Conservation (phyloP, 1,139 yeast genomes). For the Blastobotrys proliferans region DNA sequence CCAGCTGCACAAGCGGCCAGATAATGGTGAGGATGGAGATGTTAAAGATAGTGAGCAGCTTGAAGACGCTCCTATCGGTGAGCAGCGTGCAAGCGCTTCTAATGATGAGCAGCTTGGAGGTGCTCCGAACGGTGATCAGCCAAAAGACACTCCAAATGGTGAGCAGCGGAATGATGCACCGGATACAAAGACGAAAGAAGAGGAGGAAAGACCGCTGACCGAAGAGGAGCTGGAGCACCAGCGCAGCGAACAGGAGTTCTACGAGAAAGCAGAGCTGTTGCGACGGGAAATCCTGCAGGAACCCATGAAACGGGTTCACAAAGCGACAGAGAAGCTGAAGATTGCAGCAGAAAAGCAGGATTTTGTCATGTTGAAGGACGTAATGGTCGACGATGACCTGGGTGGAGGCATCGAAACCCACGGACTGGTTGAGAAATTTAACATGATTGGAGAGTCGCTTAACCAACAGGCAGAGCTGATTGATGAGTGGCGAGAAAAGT, state of each 20-base stretch:
- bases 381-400: conserved; percentile 20
- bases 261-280: conserved; percentile 59
- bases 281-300: conserved; percentile 51
- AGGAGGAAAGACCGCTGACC: conserved; percentile 3
- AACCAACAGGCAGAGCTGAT: conserved; percentile 56
- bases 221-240: conserved; percentile 30
- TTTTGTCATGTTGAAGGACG: conserved; percentile 26
- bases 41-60: conserved; percentile 7
- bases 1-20: conserved; percentile 42
- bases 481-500: conserved; percentile 50
- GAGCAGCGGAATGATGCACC: not conserved
- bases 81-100: not conserved
- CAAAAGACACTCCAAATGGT: not conserved
- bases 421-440: conserved; percentile 21
- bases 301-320: conserved; percentile 38
- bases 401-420: conserved; percentile 26
- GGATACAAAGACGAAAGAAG: not conserved
- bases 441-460: conserved; percentile 33
- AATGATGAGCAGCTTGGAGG: conserved; percentile 10
- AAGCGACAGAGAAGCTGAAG: conserved; percentile 21
- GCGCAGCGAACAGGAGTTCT: conserved; percentile 44
- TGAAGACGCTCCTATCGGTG: conserved; percentile 10
- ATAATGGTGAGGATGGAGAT: conserved; percentile 14
- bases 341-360: conserved; percentile 18
- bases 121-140: conserved; percentile 17